Conservation (phyloP, 31 red algal genomes). For the Bonnemaisonia californica region DNA sequence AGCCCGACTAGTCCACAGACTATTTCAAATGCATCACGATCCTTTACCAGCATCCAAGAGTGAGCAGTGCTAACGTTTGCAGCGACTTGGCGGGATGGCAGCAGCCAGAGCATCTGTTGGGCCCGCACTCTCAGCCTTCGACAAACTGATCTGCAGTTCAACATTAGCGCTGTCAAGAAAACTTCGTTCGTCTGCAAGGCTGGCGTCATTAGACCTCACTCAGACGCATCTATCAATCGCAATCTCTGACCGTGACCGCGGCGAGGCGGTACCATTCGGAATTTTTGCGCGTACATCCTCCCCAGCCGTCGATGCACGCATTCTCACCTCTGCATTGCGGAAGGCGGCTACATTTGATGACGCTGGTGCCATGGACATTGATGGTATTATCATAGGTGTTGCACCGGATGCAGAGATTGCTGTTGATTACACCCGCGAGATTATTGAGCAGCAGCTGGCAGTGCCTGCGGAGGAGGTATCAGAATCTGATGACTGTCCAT, state of each 20-base stretch:
- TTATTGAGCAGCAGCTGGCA: constrained; percentile 10
- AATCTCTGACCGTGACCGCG: constrained; percentile 41
- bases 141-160: not conserved
- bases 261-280: constrained; percentile 53
- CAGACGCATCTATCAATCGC: constrained; percentile 58
- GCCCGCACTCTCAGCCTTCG: not conserved
- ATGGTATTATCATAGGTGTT: constrained; percentile 58
- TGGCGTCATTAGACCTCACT: constrained; percentile 65
- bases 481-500: not conserved
- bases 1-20: too few species aligned
- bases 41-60: not conserved
- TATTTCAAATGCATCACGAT: not conserved
- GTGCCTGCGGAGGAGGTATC: not conserved
- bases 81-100: too few species aligned
- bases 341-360: constrained; percentile 8
- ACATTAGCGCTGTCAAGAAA: not conserved
- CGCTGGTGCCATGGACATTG: constrained; percentile 9
- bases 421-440: constrained; percentile 15
- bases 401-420: constrained; percentile 12
- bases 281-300: constrained; percentile 46
- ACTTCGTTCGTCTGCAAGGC: constrained; percentile 1
- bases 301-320: constrained; percentile 46
- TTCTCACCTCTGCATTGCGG: constrained; percentile 53
- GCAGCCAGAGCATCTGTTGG: not conserved
- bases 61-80: too few species aligned